Conservation (phyloP, 768 basidiomycete species). For the Saitozyma podzolica region DNA sequence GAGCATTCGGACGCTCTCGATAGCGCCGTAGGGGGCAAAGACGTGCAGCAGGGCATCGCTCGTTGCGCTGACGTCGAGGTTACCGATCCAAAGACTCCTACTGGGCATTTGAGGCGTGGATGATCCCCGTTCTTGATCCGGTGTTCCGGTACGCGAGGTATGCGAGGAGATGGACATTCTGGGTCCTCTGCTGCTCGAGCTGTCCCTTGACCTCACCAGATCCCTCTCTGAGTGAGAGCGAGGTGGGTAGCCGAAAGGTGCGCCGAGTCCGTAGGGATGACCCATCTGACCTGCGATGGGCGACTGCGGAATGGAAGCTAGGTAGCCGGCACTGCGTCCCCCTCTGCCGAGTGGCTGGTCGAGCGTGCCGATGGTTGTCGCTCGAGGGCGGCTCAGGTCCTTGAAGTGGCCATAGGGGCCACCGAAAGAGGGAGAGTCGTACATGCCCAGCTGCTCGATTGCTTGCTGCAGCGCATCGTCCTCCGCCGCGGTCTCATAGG, state of each 20-base stretch:
- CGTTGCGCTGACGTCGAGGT: conserved; percentile 89
- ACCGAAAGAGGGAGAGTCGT: conserved; percentile 23
- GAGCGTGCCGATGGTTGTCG: conserved; percentile 50
- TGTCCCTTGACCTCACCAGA: conserved; percentile 19
- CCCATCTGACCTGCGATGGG: conserved; percentile 27
- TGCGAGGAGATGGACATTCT: conserved; percentile 39
- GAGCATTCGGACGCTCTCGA: conserved; percentile 88
- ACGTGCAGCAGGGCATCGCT: conserved; percentile 93
- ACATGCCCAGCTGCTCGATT: conserved; percentile 34
- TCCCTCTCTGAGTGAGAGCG: conserved; percentile 17
- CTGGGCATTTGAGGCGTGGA: conserved; percentile 76
- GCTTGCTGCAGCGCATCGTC: conserved; percentile 17
- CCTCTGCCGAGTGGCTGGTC: conserved; percentile 35
- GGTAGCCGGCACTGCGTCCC: conserved; percentile 10
- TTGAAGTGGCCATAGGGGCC: conserved; percentile 10
- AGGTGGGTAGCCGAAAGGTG: conserved; percentile 24
- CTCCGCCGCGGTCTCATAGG: conserved; percentile 1
- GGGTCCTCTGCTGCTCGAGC: conserved; percentile 28
- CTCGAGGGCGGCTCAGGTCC: conserved; percentile 46
- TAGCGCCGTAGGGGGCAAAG: conserved; percentile 94
- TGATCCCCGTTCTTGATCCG: conserved; percentile 34
- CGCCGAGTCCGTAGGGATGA: conserved; percentile 4
- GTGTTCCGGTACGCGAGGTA: conserved; percentile 43
- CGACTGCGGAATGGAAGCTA: conserved; percentile 41
- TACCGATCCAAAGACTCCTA: conserved; percentile 96